A percentile compares a stretch with the other conserved stretches of the same genome.
These are phyloP conservation scores for Coix lacrymajobi DNA, from an alignment of 176 grass and related monocot genomes.

Conservation along the genomic window DNA sequence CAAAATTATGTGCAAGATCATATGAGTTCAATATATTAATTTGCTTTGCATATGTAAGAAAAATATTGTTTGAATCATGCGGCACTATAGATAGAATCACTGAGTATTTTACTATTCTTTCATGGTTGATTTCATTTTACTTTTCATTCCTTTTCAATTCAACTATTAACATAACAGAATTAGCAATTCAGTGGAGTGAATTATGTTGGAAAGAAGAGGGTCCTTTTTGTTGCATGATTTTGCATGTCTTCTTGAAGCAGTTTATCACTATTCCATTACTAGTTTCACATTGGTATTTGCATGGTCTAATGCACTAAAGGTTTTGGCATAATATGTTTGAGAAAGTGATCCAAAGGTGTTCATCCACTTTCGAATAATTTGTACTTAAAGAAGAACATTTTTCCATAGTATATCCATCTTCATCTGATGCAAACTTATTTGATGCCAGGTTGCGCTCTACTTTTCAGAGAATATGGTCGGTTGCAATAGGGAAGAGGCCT, in stretches of 20 bases:
- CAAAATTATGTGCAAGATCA: not conserved
- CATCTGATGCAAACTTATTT: slow-evolving; percentile 18
- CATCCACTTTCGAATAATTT: slow-evolving; percentile 10
- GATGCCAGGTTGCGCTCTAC: slow-evolving; percentile 2
- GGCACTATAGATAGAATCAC: not conserved
- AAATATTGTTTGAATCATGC: not conserved
- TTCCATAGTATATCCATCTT: not conserved
- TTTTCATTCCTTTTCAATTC: not conserved
- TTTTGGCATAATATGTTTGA: slow-evolving; percentile 5
- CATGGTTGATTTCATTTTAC: not conserved
- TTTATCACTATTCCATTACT: not conserved
- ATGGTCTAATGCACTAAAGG: slow-evolving; percentile 1
- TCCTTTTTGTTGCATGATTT: not conserved
- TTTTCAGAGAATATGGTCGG: slow-evolving; percentile 36
- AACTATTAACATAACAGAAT: not conserved
- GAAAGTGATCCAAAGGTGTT: not conserved
- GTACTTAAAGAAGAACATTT: not conserved
- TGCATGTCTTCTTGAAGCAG: not conserved
- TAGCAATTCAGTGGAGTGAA: not conserved
- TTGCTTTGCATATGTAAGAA: not conserved
- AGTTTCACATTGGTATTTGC: slow-evolving; percentile 5
- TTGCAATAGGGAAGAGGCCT: slow-evolving; percentile 82
- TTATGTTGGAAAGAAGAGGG: not conserved
- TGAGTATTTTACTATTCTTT: not conserved
- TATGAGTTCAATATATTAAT: not conserved